Base-by-base conservation (phyloP, 208 protist genomes). In the Leishmania amazonensis region DNA sequence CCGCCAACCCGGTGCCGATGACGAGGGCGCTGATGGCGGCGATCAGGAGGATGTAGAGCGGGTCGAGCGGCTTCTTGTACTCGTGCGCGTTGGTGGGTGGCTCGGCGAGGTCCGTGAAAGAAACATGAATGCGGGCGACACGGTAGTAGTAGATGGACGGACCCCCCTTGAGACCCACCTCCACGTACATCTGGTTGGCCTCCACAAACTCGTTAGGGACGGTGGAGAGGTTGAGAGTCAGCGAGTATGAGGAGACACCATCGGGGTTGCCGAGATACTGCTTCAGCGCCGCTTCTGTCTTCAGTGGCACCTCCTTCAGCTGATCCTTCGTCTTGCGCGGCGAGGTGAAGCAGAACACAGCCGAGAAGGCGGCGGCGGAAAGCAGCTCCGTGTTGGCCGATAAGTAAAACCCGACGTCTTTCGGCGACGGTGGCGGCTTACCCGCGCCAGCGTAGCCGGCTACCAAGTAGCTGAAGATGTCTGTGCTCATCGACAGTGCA, bases 121-220 rank as follows among this genome's bases (percentile, higher is more conserved):
- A 78, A 51, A 94, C 82, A 80, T 89, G 88, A 19, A 92, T 40
- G 77, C 84, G 89, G 6, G 89, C 60, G 53, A 87, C 87, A 62
- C 85, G 81, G 74, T 85, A 82, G 40, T 38, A 71, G n/a, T 83
- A 82, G 47, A 87, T 45, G 24, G 57, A 60, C n/a, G 40, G 47
- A 53, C 85, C 81, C 15, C 70, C 62, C 24, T 53, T 75, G 24
- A 91, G 73, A 0, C 91, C 91, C 24, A 82, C 78, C 68, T 94
- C 91, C 73, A 92, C 81, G 83, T 93, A 94, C 78, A 94, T 81
- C 45, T 85, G 87, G 31, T 83, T 79, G 58, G 84, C 88, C 31
- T 90, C 85, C 31, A 94, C 58, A 49, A 85, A 88, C 1, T 78
- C 79, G 54, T 90, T 84, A 1, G 74, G 65, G 17, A 94, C 57